phyloP scores from a whole-genome alignment of 306 rosid genomes.

The Trichosanthes cucumerina region DNA sequence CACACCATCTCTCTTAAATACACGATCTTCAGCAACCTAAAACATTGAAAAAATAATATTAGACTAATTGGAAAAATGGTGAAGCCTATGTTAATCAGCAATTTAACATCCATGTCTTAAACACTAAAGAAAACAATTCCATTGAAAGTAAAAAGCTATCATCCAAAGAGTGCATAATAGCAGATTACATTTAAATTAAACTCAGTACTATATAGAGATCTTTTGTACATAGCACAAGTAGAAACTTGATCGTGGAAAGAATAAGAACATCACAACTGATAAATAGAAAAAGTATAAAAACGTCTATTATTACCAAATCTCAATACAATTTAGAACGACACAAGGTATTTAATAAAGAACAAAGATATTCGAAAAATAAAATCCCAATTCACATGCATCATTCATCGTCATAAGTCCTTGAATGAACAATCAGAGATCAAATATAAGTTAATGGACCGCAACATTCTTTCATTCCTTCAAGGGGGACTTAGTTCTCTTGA shows the following conservation, averaged over 20 bases:
- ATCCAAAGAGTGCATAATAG: not conserved
- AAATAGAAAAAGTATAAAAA: not conserved
- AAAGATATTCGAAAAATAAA: not conserved
- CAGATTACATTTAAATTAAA: not conserved
- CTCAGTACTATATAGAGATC: not conserved
- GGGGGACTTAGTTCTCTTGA: not conserved
- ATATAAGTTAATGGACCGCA: not conserved
- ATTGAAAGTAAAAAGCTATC: not conserved
- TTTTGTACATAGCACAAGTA: not conserved
- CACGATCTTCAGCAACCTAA: slow-evolving; percentile 78
- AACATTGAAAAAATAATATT: slow-evolving; percentile 20
- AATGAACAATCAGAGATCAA: not conserved
- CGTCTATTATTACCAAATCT: not conserved
- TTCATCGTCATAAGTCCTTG: not conserved
- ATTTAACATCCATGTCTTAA: not conserved
- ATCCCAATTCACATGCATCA: not conserved
- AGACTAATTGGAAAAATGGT: slow-evolving; percentile 12
- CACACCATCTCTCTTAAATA: slow-evolving; percentile 77
- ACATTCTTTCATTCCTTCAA: not conserved
- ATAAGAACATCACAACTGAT: not conserved
- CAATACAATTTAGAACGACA: not conserved
- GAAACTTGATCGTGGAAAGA: not conserved
- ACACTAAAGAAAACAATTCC: not conserved
- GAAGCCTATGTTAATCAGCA: not conserved
- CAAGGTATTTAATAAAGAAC: not conserved